Evolutionary conservation across 768 basidiomycete genomes (phyloP).

Genomic region (Tubosaeta brunneosetosa): DNA sequence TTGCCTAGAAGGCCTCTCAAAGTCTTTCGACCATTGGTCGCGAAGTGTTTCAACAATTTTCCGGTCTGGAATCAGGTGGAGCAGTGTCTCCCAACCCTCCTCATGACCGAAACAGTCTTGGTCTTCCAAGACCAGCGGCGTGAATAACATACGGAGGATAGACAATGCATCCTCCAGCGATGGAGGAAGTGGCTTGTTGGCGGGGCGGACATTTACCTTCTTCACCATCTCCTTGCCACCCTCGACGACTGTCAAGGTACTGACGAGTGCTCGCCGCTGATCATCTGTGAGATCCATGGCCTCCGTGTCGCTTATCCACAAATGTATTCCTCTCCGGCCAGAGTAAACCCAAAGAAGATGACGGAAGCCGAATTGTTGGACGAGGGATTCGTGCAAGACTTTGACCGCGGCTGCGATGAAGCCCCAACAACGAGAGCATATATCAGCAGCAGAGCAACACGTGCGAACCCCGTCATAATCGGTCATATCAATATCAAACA

Average conservation of each 20-base stretch:
- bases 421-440: conserved; percentile 91
- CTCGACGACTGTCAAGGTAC: conserved; percentile 78
- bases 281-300: conserved; percentile 92
- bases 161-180: conserved; percentile 55
- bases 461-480: conserved; percentile 96
- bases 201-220: conserved; percentile 67
- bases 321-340: conserved; percentile 95
- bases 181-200: conserved; percentile 57
- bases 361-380: conserved; percentile 86
- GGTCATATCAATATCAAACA: conserved; percentile 99
- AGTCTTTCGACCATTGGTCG: conserved; percentile 53
- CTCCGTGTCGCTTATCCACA: conserved; percentile 90
- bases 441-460: conserved; percentile 87
- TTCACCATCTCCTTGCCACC: conserved; percentile 78
- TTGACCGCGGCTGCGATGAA: conserved; percentile 92
- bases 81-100: conserved; percentile 68
- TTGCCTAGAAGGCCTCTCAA: conserved; percentile 51
- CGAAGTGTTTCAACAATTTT: conserved; percentile 45
- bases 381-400: conserved; percentile 72
- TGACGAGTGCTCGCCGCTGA: conserved; percentile 81
- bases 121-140: conserved; percentile 65
- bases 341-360: conserved; percentile 98
- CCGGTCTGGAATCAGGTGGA: conserved; percentile 70
- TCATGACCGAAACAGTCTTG: conserved; percentile 78
- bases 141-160: conserved; percentile 54